Conservation (phyloP, 768 basidiomycete species). For the Rhodotorula diobovata region DNA sequence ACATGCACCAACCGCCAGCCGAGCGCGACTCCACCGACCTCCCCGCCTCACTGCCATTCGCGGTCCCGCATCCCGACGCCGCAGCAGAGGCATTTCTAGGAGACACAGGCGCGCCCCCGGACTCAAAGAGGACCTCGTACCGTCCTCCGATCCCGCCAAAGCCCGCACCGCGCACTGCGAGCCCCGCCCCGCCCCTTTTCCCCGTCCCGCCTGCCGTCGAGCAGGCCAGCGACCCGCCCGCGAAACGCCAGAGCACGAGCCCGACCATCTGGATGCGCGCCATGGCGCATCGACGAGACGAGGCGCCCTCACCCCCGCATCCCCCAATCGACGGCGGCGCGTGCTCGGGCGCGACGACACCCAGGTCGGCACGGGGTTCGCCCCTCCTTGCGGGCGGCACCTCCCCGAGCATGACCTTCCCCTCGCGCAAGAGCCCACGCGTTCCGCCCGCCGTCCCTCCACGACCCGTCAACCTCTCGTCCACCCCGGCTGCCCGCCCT, state of each 20-base stretch:
- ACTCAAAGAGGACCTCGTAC: background rate
- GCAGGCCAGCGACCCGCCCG: background rate
- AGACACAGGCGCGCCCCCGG: too few relatives aligned
- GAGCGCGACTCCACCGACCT: too few relatives aligned
- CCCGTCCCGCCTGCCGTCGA: background rate
- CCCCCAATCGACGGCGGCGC: background rate
- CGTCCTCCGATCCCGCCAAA: slow-evolving; percentile 11
- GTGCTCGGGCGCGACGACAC: background rate
- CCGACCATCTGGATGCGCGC: slow-evolving; percentile 1
- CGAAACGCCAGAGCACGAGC: background rate
- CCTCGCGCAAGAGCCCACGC: background rate
- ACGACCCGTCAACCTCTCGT: background rate
- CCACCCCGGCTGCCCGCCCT: background rate
- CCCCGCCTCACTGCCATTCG: too few relatives aligned
- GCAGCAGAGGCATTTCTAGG: too few relatives aligned
- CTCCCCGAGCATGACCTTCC: background rate
- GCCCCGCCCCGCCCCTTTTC: background rate
- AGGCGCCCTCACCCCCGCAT: background rate
- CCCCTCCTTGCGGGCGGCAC: background rate
- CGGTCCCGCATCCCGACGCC: too few relatives aligned
- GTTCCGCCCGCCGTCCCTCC: slow-evolving; percentile 2
- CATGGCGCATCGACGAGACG: background rate
- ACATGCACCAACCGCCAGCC: too few relatives aligned
- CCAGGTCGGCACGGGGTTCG: background rate
- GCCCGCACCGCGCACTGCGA: background rate